Evolutionary conservation across 1,139 yeast species (phyloP).

Genomic region (Protomyces inundatus): DNA sequence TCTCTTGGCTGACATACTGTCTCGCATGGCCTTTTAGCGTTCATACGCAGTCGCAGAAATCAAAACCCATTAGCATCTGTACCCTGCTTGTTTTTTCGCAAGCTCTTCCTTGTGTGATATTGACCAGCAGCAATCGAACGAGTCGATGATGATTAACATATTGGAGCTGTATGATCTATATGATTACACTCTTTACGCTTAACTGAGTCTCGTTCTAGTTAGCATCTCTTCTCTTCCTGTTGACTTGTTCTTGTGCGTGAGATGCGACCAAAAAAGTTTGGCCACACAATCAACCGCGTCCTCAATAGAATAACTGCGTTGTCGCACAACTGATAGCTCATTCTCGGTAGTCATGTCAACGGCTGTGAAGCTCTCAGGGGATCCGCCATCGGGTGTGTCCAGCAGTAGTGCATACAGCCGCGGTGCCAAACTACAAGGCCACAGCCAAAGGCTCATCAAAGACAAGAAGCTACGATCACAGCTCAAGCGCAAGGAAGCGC

Average conservation of each 20-base stretch:
- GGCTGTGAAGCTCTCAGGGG: neutral
- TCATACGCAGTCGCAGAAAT: neutral
- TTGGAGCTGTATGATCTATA: slow-evolving; percentile 24
- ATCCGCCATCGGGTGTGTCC: neutral
- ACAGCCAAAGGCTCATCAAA: slow-evolving; percentile 39
- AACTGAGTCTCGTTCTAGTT: slow-evolving; percentile 7
- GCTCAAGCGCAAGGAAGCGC: slow-evolving; percentile 61
- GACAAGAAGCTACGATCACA: slow-evolving; percentile 62
- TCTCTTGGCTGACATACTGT: neutral
- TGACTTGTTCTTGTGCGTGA: neutral
- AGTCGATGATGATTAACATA: slow-evolving; percentile 20
- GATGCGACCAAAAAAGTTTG: neutral
- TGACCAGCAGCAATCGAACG: neutral
- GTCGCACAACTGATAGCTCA: no score
- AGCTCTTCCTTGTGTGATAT: neutral
- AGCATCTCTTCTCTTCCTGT: neutral
- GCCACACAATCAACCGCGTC: neutral
- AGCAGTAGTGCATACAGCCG: neutral
- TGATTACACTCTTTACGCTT: slow-evolving; percentile 22
- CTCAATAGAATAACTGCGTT: neutral
- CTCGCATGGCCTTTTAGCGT: neutral
- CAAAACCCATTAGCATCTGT: slow-evolving; percentile 1
- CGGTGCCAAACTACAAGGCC: neutral
- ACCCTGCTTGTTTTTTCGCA: neutral
- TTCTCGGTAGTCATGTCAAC: neutral